Conservation (phyloP, 139 green algal species). For the Coccomyxa sp. region DNA sequence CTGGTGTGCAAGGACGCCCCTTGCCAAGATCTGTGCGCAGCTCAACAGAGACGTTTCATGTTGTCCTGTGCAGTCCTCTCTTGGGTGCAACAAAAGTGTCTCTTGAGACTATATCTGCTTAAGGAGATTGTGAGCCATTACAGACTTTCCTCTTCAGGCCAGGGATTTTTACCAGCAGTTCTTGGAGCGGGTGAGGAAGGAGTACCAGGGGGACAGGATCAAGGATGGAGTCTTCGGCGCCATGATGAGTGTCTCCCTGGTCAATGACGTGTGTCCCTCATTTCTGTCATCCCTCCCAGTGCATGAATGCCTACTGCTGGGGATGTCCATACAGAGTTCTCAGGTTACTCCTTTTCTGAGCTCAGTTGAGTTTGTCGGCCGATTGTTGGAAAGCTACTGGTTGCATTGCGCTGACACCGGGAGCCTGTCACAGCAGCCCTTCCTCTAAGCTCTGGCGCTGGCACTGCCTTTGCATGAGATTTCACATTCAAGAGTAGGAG, state of each 20-base stretch:
- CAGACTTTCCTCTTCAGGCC: constrained; percentile 21
- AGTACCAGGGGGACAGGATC: constrained; percentile 43
- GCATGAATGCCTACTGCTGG: background rate
- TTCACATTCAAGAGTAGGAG: background rate
- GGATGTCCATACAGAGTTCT: background rate
- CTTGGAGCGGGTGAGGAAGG: constrained; percentile 36
- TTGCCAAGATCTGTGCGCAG: background rate
- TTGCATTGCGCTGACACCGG: background rate
- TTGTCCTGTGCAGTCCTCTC: background rate
- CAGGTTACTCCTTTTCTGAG: no score
- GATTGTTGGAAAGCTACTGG: background rate
- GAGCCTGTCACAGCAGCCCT: background rate
- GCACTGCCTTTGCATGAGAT: background rate
- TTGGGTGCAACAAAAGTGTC: background rate
- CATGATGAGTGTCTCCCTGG: constrained; percentile 67
- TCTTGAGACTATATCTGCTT: background rate
- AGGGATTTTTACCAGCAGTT: constrained; percentile 49
- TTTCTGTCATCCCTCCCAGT: constrained; percentile 37
- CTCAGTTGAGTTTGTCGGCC: no score
- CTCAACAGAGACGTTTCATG: background rate
- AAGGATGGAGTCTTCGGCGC: constrained; percentile 63
- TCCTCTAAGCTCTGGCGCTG: background rate
- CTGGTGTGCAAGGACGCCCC: background rate
- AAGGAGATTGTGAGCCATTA: background rate
- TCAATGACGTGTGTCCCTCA: constrained; percentile 50